Base-by-base conservation (phyloP, 192 early-diverging fungal genomes). In the Coemansia sp. region DNA sequence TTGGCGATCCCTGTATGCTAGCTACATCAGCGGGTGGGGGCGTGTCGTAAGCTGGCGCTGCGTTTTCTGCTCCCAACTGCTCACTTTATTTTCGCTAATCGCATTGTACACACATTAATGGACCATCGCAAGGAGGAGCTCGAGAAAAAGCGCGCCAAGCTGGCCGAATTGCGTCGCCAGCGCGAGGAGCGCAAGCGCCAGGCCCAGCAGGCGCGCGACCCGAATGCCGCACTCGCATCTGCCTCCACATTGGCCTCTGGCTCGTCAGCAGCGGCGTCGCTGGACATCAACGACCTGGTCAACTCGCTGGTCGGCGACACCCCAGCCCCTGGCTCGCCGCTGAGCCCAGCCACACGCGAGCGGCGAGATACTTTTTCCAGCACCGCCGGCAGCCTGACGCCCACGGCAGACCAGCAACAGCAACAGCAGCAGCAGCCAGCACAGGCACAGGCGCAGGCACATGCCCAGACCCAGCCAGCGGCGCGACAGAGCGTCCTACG, bases 211-310 rank as follows among this genome's bases (percentile, higher is more conserved):
- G 18, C 50, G 8, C 55, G 57, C 38, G 62, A 72, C 18, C 67
- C 55, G 30, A 73, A 80, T 28, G 67, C 81, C 58, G n/a, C n/a
- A n/a, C n/a, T n/a, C n/a, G n/a, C n/a, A n/a, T n/a, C n/a, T n/a
- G n/a, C n/a, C n/a, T n/a, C n/a, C n/a, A n/a, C n/a, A n/a, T n/a
- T n/a, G n/a, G n/a, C n/a, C n/a, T n/a, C n/a, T n/a, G n/a, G n/a
- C n/a, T n/a, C n/a, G n/a, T n/a, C n/a, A n/a, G n/a, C n/a, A n/a
- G n/a, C n/a, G n/a, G n/a, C n/a, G n/a, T n/a, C n/a, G n/a, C n/a
- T n/a, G n/a, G 87, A 88, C 29, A 82, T 96, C 32, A 90, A 98
- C 55, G 89, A 90, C 17, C 76, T 98, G 11, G 91, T 98, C 8
- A 80, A 83, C 22, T 85, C 87, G 17, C 78, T 95, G 26, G 81